These are phyloP conservation scores for Stipa capillata DNA, from an alignment of 176 grass and related monocot genomes.

Conservation along the genomic window DNA sequence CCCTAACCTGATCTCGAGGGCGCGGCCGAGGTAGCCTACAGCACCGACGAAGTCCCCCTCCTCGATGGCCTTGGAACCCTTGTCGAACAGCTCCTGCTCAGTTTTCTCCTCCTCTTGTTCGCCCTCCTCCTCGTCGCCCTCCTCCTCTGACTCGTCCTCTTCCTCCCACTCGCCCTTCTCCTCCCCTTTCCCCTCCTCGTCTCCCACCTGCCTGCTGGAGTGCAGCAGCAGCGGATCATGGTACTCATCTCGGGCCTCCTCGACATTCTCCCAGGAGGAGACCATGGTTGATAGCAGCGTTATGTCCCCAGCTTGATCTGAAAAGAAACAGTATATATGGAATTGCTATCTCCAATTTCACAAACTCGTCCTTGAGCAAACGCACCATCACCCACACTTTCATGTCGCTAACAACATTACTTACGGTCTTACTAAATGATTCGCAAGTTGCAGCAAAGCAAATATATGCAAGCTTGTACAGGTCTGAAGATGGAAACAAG, in stretches of 20 bases:
- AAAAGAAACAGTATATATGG: neutral
- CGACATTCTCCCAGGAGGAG: neutral
- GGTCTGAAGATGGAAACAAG: neutral
- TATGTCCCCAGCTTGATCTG: neutral
- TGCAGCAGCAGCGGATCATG: neutral
- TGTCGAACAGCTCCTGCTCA: constrained; percentile 57
- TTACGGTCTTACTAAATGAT: neutral
- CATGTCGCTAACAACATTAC: neutral
- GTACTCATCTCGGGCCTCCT: neutral
- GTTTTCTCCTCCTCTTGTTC: constrained; percentile 14
- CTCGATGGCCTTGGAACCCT: constrained; percentile 60
- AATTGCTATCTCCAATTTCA: neutral
- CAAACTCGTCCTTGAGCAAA: neutral
- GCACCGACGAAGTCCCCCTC: constrained; percentile 49
- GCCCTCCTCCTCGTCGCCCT: neutral
- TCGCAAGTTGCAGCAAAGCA: neutral
- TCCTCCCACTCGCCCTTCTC: neutral
- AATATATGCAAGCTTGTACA: neutral
- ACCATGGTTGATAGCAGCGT: neutral
- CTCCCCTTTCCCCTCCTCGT: neutral
- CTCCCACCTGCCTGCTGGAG: neutral
- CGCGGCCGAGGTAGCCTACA: constrained; percentile 58
- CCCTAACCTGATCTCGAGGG: constrained; percentile 77
- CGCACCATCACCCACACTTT: neutral
- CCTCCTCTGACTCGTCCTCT: neutral